Evolutionary conservation across 768 basidiomycete genomes (phyloP), one percentile per base, ranked within the genome.

Genomic region (Leccinum subgranulosum): DNA sequence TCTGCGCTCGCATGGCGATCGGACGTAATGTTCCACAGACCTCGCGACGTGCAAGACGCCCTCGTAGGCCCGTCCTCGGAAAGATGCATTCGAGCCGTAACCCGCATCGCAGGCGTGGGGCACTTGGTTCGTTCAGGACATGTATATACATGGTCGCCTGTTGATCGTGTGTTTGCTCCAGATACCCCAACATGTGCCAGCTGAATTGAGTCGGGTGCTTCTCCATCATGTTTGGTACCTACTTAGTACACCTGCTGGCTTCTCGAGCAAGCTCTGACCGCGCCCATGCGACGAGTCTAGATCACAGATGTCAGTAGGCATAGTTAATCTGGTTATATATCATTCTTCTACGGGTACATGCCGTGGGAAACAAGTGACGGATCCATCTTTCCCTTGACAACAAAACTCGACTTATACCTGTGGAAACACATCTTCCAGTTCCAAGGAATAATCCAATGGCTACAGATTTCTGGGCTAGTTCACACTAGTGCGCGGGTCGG

Each of bases 391-490:
- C 36, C 36, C 17, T 8, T 41, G 39, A 41, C 39, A 15, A 10
- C 39, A 41, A 41, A 39, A 7, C 6, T 33, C 12, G 33, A 34
- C 34, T 34, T 15, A 34, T 34, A 15, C 14, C 15, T 34, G 34
- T 17, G 36, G 39, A 41, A 41, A 10, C 39, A 17, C n/a, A n/a
- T 10, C 43, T 25, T 23, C 23, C 23, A 23, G 23, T 23, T 23
- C 1, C 23, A 25, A 14, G 45, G 45, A 28, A 43, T 25, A 15
- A 27, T 34, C 33, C 33, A 23, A 94, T 94, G 92, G 90, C 91
- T 4, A 91, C 90, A 36, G 88, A 94, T 74, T 96, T 93, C 69
- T 97, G 92, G 92, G 81, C 85, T 28, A 94, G 92, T 67, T 90
- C 92, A 52, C 94, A 97, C 73, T 87, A 87, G 90, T 92, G 70